These are phyloP conservation scores for Toxoplasma gondii DNA, from an alignment of 169 alveolate genomes.

Conservation along the genomic window DNA sequence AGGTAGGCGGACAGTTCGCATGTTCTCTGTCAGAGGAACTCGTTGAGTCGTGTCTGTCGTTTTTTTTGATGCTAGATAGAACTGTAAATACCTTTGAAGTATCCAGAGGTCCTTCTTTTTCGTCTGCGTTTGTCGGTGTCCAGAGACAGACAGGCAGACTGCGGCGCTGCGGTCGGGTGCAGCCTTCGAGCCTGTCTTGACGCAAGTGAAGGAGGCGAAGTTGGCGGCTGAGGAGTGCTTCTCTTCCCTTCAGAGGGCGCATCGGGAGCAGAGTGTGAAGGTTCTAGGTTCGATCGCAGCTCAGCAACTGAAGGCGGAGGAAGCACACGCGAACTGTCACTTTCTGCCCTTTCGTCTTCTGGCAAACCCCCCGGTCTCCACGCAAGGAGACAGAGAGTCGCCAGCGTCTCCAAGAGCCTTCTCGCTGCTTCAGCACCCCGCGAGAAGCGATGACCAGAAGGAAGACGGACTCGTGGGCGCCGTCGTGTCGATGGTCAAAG, in stretches of 20 bases:
- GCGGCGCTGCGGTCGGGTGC: neutral
- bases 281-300: neutral
- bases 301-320: neutral
- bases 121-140: neutral
- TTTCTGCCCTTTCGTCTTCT: neutral
- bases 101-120: too few relatives aligned
- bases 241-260: constrained; percentile 11
- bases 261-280: neutral
- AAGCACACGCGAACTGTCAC: neutral
- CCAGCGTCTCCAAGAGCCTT: neutral
- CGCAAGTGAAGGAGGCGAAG: neutral
- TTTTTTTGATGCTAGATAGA: too few relatives aligned
- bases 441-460: neutral
- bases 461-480: neutral
- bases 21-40: too few relatives aligned
- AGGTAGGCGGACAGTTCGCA: too few relatives aligned
- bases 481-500: neutral
- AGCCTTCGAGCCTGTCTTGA: neutral
- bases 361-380: neutral
- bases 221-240: neutral
- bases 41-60: too few relatives aligned
- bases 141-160: neutral
- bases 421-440: neutral
- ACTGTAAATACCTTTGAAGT: too few relatives aligned
- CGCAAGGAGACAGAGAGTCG: neutral